Base-by-base conservation (phyloP, 345 rosid species). In the Turnera subulata region DNA sequence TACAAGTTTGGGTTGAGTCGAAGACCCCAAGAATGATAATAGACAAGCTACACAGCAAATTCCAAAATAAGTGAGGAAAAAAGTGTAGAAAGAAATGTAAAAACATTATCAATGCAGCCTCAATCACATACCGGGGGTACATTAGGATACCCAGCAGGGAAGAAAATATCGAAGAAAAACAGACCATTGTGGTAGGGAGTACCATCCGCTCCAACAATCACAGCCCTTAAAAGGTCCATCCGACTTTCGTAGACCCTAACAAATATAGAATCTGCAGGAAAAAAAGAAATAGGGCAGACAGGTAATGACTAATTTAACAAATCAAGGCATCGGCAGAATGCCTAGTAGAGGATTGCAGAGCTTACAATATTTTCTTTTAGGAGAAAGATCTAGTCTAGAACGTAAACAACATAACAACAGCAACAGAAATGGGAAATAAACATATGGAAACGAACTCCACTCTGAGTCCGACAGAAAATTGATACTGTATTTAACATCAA, bases 181-280 rank as follows among this genome's bases (percentile, higher is more conserved):
- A 92, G 88, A 70, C 98, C 96, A 46, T 92, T 95, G 46, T 86
- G 96, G 71, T 92, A 92, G 20, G 98, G 98, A 64, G 98, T 92
- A 55, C 89, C 95, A 56, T 84, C 89, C 12, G 96, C 93, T 75
- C 98, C 98, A 17, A 86, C 64, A 53, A 92, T 89, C 47, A 84
- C 95, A 71, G 96, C 96, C 73, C 96, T 83, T 78, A 89, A 65
- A 55, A 89, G 82, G 72, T 92, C 98, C 96, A 92, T 86, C 72
- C 98, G 80, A 65, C 93, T 69, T 69, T 92, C 96, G 70, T 79
- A 92, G 50, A 73, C 95, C 74, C 98, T 89, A 40, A 84, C 96
- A 76, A 81, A 83, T 55, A 89, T 92, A 60, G 80, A 73, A 70
- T 89, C 96, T 92, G 79, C 64, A 49, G 53, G 69, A 58, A 61